Percentiles rank a stretch among this genome's conserved stretches.
phyloP scores from a whole-genome alignment of 768 basidiomycete genomes.

The Phlebiopsis flavidoalba region DNA sequence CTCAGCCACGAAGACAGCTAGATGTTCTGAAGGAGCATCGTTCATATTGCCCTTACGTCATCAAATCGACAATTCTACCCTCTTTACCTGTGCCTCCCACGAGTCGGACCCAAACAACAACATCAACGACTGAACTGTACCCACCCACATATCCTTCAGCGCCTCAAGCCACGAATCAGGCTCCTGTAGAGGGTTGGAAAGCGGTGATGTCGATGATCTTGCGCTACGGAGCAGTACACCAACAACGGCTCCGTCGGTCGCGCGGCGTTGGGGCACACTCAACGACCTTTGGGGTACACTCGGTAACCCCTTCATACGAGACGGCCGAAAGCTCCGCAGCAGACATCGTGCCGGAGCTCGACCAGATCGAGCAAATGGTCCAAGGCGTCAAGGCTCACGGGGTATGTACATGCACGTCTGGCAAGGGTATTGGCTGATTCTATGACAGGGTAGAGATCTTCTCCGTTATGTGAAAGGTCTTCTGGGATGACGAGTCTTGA shows the following conservation, averaged over 20 bases:
- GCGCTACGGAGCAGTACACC: constrained; percentile 60
- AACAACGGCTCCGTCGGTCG: constrained; percentile 34
- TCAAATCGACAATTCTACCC: constrained; percentile 61
- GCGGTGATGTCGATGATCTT: constrained; percentile 67
- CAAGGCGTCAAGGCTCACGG: constrained; percentile 70
- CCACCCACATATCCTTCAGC: constrained; percentile 22
- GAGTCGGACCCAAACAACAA: constrained; percentile 8
- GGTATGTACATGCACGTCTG: constrained; percentile 39
- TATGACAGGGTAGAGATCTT: constrained; percentile 58
- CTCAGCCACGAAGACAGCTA: constrained; percentile 42
- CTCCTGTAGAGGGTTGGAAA: constrained; percentile 71
- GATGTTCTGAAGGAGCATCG: constrained; percentile 80
- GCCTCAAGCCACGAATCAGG: constrained; percentile 26
- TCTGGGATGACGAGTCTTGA: constrained; percentile 39
- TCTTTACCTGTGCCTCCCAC: constrained; percentile 34
- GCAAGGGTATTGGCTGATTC: constrained; percentile 7
- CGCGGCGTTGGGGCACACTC: constrained; percentile 14
- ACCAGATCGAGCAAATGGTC: constrained; percentile 69
- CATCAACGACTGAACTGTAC: constrained; percentile 17
- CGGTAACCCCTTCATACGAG: constrained; percentile 10
- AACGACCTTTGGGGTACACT: constrained; percentile 2
- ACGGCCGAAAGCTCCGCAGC: constrained; percentile 11
- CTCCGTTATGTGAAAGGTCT: constrained; percentile 68
- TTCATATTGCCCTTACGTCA: constrained; percentile 82
- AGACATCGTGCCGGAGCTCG: constrained; percentile 28